Evolutionary conservation across 352 stramenopile genomes (phyloP).

Genomic region (Pythium apleroticum): DNA sequence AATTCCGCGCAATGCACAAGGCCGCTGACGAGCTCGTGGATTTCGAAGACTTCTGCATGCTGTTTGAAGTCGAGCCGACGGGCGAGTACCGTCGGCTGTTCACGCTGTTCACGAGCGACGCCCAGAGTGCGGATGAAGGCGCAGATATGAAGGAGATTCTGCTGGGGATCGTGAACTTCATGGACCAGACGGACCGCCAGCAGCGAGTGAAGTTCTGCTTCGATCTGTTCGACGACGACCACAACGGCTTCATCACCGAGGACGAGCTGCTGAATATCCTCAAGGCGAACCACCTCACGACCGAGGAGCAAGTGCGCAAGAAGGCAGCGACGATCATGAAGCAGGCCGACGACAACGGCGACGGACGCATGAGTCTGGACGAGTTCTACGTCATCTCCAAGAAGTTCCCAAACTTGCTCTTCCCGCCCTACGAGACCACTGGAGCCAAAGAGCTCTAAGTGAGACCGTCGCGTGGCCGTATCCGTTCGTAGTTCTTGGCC

Average conservation of each 20-base stretch:
- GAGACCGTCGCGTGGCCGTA: neutral
- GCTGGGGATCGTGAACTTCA: constrained; percentile 90
- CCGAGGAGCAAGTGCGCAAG: constrained; percentile 72
- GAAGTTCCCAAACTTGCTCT: constrained; percentile 92
- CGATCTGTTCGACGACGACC: constrained; percentile 94
- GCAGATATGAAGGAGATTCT: constrained; percentile 91
- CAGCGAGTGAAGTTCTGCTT: constrained; percentile 93
- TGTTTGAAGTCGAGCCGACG: constrained; percentile 88
- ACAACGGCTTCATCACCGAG: constrained; percentile 88
- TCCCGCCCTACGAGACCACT: constrained; percentile 55
- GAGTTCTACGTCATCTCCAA: constrained; percentile 87
- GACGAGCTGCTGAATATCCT: constrained; percentile 92
- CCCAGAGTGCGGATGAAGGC: constrained; percentile 51
- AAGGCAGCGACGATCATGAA: constrained; percentile 85
- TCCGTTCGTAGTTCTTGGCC: neutral
- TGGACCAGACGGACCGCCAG: constrained; percentile 59
- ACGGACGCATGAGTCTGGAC: constrained; percentile 73
- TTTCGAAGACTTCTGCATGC: constrained; percentile 78
- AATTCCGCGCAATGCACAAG: constrained; percentile 62
- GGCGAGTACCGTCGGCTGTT: constrained; percentile 90
- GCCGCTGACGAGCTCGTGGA: constrained; percentile 37
- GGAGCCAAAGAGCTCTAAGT: constrained; percentile 1
- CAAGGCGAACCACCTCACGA: constrained; percentile 88
- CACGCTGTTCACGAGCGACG: constrained; percentile 74
- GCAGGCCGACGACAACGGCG: constrained; percentile 81